Evolutionary conservation across 2,329 filamentous ascomycete species (phyloP).

Genomic region (Tolypocladium pustulatum): DNA sequence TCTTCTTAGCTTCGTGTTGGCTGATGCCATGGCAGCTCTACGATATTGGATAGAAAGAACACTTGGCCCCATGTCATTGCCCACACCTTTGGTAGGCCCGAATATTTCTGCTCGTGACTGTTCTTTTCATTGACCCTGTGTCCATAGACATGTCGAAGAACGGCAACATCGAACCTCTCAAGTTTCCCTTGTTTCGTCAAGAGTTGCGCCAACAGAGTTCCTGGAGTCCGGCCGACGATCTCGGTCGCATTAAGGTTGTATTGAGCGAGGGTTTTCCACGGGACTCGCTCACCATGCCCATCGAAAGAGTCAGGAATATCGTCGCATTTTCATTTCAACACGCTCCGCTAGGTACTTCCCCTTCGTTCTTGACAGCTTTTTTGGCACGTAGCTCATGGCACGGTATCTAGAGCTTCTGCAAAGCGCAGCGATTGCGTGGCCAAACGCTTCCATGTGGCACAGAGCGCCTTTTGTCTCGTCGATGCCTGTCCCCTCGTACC

Average conservation of each 20-base stretch:
- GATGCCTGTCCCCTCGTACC: constrained; percentile 28
- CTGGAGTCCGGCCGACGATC: constrained; percentile 61
- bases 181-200: constrained; percentile 62
- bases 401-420: constrained; percentile 52
- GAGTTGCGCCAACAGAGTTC: constrained; percentile 58
- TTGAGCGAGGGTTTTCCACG: constrained; percentile 63
- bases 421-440: constrained; percentile 67
- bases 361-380: not conserved
- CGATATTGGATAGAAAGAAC: constrained; percentile 39
- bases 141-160: constrained; percentile 39
- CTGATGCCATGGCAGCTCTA: constrained; percentile 31
- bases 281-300: constrained; percentile 37
- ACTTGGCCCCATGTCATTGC: constrained; percentile 40
- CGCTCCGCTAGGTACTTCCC: constrained; percentile 57
- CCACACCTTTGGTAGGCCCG: constrained; percentile 26
- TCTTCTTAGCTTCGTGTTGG: not conserved
- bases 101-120: not conserved
- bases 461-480: constrained; percentile 30
- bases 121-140: not conserved
- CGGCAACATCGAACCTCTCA: constrained; percentile 50
- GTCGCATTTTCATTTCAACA: constrained; percentile 78
- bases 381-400: not conserved
- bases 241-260: constrained; percentile 66
- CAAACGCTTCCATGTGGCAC: constrained; percentile 61
- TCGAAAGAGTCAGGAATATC: constrained; percentile 61